Base-by-base conservation (phyloP, 176 grass and related monocot genomes). In the Zoysia japonica region DNA sequence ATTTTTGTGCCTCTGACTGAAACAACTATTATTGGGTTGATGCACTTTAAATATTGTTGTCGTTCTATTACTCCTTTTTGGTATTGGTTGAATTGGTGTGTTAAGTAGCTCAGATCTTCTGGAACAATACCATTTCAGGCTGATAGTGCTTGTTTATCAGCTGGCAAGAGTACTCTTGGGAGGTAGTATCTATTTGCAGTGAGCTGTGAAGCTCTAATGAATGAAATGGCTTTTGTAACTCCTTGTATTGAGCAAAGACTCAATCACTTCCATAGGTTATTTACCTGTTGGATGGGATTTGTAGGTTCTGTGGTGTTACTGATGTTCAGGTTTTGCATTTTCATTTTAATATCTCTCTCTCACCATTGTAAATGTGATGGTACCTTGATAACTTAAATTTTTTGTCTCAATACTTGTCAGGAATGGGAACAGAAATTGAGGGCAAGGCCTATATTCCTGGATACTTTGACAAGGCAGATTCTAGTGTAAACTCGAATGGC, bases 381-480 rank as follows among this genome's bases (percentile, higher is more conserved):
- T 80, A 12, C 54, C 37, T 49, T 8, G 55, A 43, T 66, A 64
- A 75, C 1, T 57, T 35, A 38, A 3, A 79, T 67, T 88, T 67
- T 57, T 67, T 57, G 56, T 52, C 3, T 74, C 6, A 50, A 76
- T 71, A 65, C 66, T 79, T 88, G 73, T 68, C 76, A 97, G 91
- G 60, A 56, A 80, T 97, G 85, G 87, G 76, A 84, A 90, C 66
- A 74, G 82, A 97, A 86, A 65, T 87, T 75, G 85, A 90, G 80
- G 41, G 61, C n/a, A 64, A 88, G 60, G 77, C 60, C 62, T 90
- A 70, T 78, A 36, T 90, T 81, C 82, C 87, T 71, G 85, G 85
- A 82, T 93, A 82, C 86, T 82, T 82, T 66, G 72, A 83, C 54
- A 84, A 88, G 87, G 84, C 76, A 52, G 61, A 86, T 77, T 86